phyloP scores from a whole-genome alignment of 768 basidiomycete genomes.

The Pleurotus cornucopiae region DNA sequence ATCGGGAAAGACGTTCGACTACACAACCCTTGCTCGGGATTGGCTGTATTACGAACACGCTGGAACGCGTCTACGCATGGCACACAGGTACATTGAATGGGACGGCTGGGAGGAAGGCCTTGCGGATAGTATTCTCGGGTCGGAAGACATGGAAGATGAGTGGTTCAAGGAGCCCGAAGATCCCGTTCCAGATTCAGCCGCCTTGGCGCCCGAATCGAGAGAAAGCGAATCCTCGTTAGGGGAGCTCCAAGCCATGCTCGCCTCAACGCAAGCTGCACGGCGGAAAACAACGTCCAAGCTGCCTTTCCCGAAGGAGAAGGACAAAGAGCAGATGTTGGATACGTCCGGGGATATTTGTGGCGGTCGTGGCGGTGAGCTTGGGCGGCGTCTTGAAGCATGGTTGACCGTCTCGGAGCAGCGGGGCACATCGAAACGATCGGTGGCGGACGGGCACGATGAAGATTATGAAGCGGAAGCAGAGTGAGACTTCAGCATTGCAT shows the following conservation, averaged over 20 bases:
- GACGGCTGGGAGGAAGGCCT: conserved; percentile 91
- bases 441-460: conserved; percentile 12
- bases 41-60: conserved; percentile 73
- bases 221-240: conserved; percentile 3
- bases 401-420: conserved; percentile 36
- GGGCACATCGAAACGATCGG: conserved; percentile 22
- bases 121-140: conserved; percentile 68
- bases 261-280: conserved; percentile 7
- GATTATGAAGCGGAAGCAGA: conserved; percentile 11
- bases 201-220: background rate
- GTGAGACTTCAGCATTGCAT: background rate
- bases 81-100: conserved; percentile 83
- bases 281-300: conserved; percentile 40
- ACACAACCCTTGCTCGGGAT: conserved; percentile 50
- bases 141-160: conserved; percentile 65
- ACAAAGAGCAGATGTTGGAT: conserved; percentile 67
- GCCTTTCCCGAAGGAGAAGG: conserved; percentile 55
- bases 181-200: conserved; percentile 10
- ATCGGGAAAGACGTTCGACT: conserved; percentile 17
- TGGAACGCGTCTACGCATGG: conserved; percentile 65
- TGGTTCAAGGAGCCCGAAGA: conserved; percentile 52
- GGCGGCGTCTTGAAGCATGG: conserved; percentile 73
- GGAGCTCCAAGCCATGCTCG: background rate
- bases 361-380: conserved; percentile 75
- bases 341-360: conserved; percentile 76